Percentiles rank a stretch among this genome's conserved stretches.
Evolutionary conservation across 1,284 basidiomycete species (phyloP).

Genomic region (Papiliotrema laurentii): DNA sequence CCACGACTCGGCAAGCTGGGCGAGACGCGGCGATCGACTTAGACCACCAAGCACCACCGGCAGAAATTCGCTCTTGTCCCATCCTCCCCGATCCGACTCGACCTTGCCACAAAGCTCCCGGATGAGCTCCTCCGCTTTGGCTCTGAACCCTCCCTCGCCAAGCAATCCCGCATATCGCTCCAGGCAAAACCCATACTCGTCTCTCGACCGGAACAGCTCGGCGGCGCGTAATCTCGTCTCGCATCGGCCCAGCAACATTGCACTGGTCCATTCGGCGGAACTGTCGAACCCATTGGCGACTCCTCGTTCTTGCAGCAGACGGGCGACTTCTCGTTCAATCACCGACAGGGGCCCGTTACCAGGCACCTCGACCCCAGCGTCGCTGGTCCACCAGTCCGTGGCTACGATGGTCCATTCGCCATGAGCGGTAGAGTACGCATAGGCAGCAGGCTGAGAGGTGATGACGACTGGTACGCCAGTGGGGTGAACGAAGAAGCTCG

Average conservation of each 20-base stretch:
- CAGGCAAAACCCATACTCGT: constrained; percentile 73
- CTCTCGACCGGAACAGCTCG: constrained; percentile 67
- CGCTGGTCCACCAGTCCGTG: constrained; percentile 56
- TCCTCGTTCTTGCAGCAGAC: constrained; percentile 9
- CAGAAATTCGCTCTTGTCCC: too few species aligned
- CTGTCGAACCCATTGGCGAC: not conserved
- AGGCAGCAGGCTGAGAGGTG: constrained; percentile 66
- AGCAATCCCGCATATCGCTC: constrained; percentile 72
- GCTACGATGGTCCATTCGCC: constrained; percentile 66
- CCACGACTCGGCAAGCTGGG: too few species aligned
- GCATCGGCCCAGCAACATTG: constrained; percentile 15
- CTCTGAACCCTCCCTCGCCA: constrained; percentile 76
- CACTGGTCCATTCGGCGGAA: not conserved
- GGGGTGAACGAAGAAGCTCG: constrained; percentile 60
- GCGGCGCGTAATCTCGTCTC: constrained; percentile 67
- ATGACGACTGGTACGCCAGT: constrained; percentile 74
- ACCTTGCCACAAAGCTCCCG: constrained; percentile 73
- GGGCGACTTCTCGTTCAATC: constrained; percentile 23
- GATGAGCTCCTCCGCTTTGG: constrained; percentile 80
- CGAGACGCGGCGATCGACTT: too few species aligned
- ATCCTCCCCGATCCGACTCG: too few species aligned
- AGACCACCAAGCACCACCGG: too few species aligned
- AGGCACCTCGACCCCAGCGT: constrained; percentile 52
- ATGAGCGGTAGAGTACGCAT: constrained; percentile 68
- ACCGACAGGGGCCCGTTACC: constrained; percentile 19